These are phyloP conservation scores for Phytophthora constricta DNA, from an alignment of 352 stramenopile species.

Conservation along the genomic window DNA sequence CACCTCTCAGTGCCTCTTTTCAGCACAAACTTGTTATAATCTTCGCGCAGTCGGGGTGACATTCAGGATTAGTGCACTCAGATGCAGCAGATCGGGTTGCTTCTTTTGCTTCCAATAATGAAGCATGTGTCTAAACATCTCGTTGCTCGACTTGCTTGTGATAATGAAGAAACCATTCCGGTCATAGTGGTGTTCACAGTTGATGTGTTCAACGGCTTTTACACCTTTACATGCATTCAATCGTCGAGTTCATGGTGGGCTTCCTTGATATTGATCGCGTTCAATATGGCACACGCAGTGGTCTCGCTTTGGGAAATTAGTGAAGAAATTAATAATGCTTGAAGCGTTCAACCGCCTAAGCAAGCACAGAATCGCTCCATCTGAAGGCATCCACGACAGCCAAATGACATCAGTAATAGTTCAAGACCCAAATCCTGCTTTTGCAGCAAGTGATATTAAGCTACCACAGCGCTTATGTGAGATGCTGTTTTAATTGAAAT, in stretches of 20 bases:
- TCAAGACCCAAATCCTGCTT: no score
- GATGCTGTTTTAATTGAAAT: conserved; percentile 26
- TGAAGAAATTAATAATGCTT: neutral
- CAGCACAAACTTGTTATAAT: neutral
- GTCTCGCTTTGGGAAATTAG: neutral
- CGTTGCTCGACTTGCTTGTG: neutral
- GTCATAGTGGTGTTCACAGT: neutral
- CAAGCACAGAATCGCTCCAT: neutral
- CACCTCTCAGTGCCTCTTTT: neutral
- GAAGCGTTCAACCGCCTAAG: neutral
- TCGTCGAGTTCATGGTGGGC: neutral
- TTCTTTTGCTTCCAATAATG: neutral
- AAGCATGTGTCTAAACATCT: neutral
- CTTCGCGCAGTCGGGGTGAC: neutral
- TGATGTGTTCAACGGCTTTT: neutral
- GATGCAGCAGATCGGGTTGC: neutral
- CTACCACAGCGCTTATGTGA: neutral
- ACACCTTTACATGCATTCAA: neutral
- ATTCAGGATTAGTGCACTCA: neutral
- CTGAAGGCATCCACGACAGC: neutral
- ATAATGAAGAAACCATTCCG: neutral
- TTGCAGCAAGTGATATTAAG: neutral
- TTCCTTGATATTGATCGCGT: neutral
- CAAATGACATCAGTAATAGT: neutral
- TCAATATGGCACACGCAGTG: neutral